Percentiles rank a stretch among this genome's conserved stretches.
phyloP scores from a whole-genome alignment of 345 rosid species.

The Combretum micranthum region DNA sequence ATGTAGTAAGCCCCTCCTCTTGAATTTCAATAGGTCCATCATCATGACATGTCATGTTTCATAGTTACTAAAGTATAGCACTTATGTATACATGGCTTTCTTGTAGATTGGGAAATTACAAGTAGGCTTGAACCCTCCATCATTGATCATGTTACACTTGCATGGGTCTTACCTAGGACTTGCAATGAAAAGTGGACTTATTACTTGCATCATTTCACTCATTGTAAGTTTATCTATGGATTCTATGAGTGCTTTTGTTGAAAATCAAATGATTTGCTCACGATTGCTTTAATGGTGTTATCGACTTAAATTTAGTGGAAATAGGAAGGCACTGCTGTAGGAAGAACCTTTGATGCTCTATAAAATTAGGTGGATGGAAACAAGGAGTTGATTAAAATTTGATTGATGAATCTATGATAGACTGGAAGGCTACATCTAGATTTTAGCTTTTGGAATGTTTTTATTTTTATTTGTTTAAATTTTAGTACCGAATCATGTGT shows the following conservation, averaged over 20 bases:
- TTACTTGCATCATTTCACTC: conserved; percentile 92
- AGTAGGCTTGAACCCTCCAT: conserved; percentile 90
- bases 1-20: conserved; percentile 32
- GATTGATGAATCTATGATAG: conserved; percentile 39
- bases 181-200: conserved; percentile 64
- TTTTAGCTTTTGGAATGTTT: no score
- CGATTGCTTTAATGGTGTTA: neutral
- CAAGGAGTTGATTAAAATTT: conserved; percentile 47
- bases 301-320: neutral
- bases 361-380: conserved; percentile 37
- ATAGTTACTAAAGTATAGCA: neutral
- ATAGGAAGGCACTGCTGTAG: conserved; percentile 82
- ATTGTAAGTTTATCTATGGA: conserved; percentile 36
- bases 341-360: conserved; percentile 35
- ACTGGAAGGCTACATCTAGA: no score
- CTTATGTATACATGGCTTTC: neutral
- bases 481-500: no score
- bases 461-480: no score
- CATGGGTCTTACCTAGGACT: conserved; percentile 70
- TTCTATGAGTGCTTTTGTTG: neutral
- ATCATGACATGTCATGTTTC: neutral
- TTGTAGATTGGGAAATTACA: conserved; percentile 73
- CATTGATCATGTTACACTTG: conserved; percentile 83
- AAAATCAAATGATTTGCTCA: neutral
- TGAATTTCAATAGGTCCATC: no score